phyloP scores from a whole-genome alignment of 2,329 filamentous ascomycete species.

The Aspergillus sp. region DNA sequence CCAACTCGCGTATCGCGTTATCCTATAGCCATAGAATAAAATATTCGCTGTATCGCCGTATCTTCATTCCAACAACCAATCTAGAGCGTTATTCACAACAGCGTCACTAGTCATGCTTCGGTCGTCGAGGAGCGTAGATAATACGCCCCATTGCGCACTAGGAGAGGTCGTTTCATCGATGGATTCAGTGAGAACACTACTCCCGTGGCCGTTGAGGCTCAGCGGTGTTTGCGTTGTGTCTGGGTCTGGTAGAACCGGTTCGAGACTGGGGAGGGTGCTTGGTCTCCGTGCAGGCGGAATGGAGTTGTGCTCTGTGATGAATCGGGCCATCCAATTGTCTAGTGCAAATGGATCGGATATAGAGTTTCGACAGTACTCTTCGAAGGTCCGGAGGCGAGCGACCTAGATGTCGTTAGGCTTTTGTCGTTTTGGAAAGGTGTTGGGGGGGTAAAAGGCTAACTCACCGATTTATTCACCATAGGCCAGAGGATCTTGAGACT shows the following conservation, averaged over 20 bases:
- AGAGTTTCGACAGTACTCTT: constrained; percentile 12
- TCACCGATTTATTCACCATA: constrained; percentile 12
- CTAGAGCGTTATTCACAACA: constrained; percentile 13
- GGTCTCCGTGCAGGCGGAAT: constrained; percentile 8
- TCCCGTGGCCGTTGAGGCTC: neutral
- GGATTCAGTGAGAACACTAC: neutral
- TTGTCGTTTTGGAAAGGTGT: too few relatives aligned
- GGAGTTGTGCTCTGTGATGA: constrained; percentile 16
- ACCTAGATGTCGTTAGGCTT: constrained; percentile 5
- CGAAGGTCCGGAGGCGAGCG: constrained; percentile 13
- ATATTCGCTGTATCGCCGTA: too few relatives aligned
- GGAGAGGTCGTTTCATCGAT: neutral
- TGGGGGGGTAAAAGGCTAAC: neutral
- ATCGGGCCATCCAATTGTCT: constrained; percentile 19
- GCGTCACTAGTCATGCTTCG: constrained; percentile 10
- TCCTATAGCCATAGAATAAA: too few relatives aligned
- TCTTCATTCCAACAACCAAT: constrained; percentile 11
- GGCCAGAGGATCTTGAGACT: constrained; percentile 13
- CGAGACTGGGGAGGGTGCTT: neutral
- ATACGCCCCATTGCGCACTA: neutral
- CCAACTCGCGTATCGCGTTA: too few relatives aligned
- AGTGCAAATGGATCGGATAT: constrained; percentile 13
- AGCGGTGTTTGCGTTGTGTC: neutral
- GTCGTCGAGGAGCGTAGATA: constrained; percentile 8
- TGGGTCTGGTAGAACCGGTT: neutral